Evolutionary conservation across 306 rosid genomes (phyloP), one percentile per base, ranked within the genome.

Genomic region (Prinsepia uniflora): DNA sequence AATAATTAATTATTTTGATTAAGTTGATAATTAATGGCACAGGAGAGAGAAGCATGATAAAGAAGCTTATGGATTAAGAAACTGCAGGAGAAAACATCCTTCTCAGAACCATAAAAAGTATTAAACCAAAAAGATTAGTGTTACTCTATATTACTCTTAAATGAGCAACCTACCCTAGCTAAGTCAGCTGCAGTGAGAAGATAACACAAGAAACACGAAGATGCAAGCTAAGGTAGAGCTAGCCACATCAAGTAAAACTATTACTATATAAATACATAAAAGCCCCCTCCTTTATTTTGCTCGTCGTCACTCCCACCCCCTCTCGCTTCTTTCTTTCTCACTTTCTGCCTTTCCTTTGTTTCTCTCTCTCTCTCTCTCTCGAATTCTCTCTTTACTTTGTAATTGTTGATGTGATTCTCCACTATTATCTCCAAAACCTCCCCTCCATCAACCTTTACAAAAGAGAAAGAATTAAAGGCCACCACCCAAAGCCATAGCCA

Each of bases 71-170:
- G 78, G 73, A 83, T 82, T 89, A 92, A 89, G 96, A 79, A 87
- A 92, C 74, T 59, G 34, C 55, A 17, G 42, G 18, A 17, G 17
- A 49, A 45, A 46, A 70, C 82, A 75, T 76, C 81, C 80, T 79
- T 82, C 96, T 80, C 89, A 80, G 67, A 92, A 87, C 88, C 91
- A 96, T 86, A 85, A 76, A 92, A 92, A 90, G 92, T 74, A 81
- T 83, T 74, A 82, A 84, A 86, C 89, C 92, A 87, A 92, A 89
- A 86, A 84, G 87, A 83, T 67, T 17, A 58, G 65, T 55, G 6
- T 53, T 41, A 75, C 40, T 39, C 39, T 18, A 0, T 30, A 30
- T 30, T 3, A 30, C 36, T 30, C 36, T 30, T 30, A 30, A 30
- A 30, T 30, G 3, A 30, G 36, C 36, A 24, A 2, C 30, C 30